Conservation (phyloP, 352 stramenopile genomes). For the Globisporangium radiosum region DNA sequence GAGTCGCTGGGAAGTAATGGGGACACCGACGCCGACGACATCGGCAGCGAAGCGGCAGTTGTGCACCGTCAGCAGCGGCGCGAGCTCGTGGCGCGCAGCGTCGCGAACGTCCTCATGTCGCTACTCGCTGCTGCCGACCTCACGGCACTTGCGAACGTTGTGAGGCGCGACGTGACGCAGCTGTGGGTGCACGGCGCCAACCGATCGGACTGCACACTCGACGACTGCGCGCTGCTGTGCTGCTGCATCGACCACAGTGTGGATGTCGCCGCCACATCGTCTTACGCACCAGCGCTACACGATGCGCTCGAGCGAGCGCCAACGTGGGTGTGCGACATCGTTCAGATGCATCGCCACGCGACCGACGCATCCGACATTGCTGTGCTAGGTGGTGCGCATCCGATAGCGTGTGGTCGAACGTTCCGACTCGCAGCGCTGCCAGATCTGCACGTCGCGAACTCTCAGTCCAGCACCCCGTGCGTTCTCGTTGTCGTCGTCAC, state of each 20-base stretch:
- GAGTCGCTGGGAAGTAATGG: not conserved
- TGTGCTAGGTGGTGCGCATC: too few relatives aligned
- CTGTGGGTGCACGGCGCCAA: slow-evolving; percentile 4
- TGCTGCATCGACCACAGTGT: not conserved
- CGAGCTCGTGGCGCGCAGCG: not conserved
- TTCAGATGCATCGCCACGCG: not conserved
- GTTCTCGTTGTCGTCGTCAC: slow-evolving; percentile 3
- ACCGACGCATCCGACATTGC: too few relatives aligned
- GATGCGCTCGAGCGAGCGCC: not conserved
- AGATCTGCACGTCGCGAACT: not conserved
- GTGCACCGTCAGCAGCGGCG: not conserved
- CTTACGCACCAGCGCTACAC: not conserved
- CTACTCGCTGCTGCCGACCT: slow-evolving; percentile 5
- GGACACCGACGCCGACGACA: not conserved
- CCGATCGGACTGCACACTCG: not conserved
- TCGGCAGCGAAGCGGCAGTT: not conserved
- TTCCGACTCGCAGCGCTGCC: not conserved
- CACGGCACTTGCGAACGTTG: not conserved
- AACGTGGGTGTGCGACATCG: not conserved
- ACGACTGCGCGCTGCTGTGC: slow-evolving; percentile 3
- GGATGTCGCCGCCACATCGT: not conserved
- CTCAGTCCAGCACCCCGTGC: not conserved
- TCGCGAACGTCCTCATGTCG: slow-evolving; percentile 5
- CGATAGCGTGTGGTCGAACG: too few relatives aligned
- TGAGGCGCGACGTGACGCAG: slow-evolving; percentile 5